These are phyloP conservation scores for Phytophthora nicotianae DNA, from an alignment of 352 stramenopile species.

Conservation along the genomic window DNA sequence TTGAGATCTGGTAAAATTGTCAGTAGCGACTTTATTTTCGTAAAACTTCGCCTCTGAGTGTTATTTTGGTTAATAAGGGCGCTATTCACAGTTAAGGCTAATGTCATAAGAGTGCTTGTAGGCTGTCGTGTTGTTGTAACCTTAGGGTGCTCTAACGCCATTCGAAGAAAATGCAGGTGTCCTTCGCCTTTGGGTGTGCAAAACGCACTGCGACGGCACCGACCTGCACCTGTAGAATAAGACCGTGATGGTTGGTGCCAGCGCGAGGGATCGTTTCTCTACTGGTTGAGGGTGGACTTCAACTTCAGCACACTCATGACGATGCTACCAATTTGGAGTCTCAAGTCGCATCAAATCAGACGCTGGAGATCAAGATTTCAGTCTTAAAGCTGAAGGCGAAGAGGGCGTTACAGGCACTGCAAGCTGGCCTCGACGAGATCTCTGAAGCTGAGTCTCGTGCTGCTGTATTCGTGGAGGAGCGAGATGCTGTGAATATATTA, in stretches of 20 bases:
- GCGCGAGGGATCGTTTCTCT: no score
- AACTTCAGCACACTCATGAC: no score
- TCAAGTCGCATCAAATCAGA: slow-evolving; percentile 27
- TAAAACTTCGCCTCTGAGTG: not conserved
- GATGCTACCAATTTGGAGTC: slow-evolving; percentile 23
- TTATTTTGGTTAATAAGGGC: slow-evolving; percentile 2
- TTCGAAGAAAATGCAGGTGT: no score
- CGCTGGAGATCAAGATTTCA: slow-evolving; percentile 34
- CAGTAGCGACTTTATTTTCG: not conserved
- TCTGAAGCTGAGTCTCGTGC: slow-evolving; percentile 26
- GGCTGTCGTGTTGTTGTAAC: not conserved
- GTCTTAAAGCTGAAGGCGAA: slow-evolving; percentile 42
- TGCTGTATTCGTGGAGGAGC: slow-evolving; percentile 24
- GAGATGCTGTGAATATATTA: slow-evolving; percentile 21
- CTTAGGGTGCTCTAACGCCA: slow-evolving; percentile 2
- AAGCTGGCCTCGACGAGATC: slow-evolving; percentile 27
- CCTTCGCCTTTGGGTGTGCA: no score
- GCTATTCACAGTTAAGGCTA: not conserved
- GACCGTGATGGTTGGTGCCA: no score
- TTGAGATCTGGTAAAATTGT: not conserved
- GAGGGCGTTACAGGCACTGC: slow-evolving; percentile 37
- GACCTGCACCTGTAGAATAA: no score
- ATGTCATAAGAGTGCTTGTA: not conserved
- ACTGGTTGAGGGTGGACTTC: no score
- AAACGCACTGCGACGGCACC: no score